Evolutionary conservation across 352 stramenopile species (phyloP), one percentile per base, ranked within the genome.

Genomic region (Globisporangium takayamanum): DNA sequence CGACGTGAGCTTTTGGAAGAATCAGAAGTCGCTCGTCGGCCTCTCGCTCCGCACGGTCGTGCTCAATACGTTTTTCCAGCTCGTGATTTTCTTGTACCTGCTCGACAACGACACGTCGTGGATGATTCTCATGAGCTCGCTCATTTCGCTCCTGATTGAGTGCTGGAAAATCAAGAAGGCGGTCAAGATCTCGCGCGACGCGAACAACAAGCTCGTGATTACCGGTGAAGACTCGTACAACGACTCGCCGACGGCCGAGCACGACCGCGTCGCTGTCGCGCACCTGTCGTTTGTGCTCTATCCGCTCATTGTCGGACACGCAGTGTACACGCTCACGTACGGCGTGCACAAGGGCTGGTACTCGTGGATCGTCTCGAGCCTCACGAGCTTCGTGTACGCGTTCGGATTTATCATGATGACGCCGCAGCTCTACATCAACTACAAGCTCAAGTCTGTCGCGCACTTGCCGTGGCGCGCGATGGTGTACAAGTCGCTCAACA

Each of bases 401-500:
- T 98, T 99, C 69, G 96, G 96, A n/a, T 99, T 99, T 68, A 97
- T 99, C 68, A 98, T 98, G 88, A 98, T 99, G 96, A 99, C 95
- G 39, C 96, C 96, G 57, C 96, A 99, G 74, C 65, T 99, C 16
- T 98, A 98, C 70, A 98, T 98, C 68, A 99, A 99, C 68, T 99
- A 98, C 86, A 98, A 98, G 72, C 87, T 99, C 62, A 97, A 99
- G 81, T 96, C 78, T 50, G 94, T 98, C 48, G 94, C 93, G 10
- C 92, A 98, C 66, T 75, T 99, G 57, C 96, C 97, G 45, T 99
- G 97, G 96, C 87, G 94, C 64, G 93, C 96, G 22, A 96, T 99
- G 86, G 86, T 98, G 28, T 99, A 99, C 86, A 98, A 98, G 71
- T 98, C 89, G 68, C 67, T 98, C 51, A 98, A 98, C 66, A 99